phyloP scores from a whole-genome alignment of 2,329 filamentous ascomycete species.

The Monosporascus sp. region DNA sequence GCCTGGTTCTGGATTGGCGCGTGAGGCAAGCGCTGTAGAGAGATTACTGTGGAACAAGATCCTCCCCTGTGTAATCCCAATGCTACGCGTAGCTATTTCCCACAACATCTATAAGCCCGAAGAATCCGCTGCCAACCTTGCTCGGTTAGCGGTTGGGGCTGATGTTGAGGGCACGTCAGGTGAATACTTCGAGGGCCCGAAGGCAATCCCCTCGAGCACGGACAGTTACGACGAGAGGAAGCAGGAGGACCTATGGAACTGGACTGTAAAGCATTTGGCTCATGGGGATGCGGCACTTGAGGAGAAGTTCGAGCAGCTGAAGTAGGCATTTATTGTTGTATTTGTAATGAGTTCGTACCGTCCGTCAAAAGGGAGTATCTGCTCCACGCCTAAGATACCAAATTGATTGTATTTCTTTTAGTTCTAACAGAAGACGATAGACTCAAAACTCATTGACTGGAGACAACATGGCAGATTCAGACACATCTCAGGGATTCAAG shows the following conservation, averaged over 20 bases:
- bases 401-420: no score
- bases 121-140: constrained; percentile 35
- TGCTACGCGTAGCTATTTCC: constrained; percentile 26
- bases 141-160: constrained; percentile 30
- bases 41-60: constrained; percentile 30
- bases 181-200: constrained; percentile 37
- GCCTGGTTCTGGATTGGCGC: constrained; percentile 38
- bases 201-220: constrained; percentile 34
- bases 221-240: constrained; percentile 38
- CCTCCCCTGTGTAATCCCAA: constrained; percentile 27
- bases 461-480: no score
- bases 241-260: constrained; percentile 44
- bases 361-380: no score
- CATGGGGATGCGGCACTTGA: constrained; percentile 1
- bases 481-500: no score
- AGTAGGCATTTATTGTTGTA: no score
- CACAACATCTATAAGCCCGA: constrained; percentile 32
- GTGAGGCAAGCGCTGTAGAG: constrained; percentile 22
- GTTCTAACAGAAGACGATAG: no score
- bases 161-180: constrained; percentile 30
- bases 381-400: no score
- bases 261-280: constrained; percentile 31
- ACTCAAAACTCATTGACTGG: no score
- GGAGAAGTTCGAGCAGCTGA: no score
- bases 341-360: no score